Evolutionary conservation across 2,329 filamentous ascomycete species (phyloP), one percentile per base, ranked within the genome.

Genomic region (Trichoderma gracile): DNA sequence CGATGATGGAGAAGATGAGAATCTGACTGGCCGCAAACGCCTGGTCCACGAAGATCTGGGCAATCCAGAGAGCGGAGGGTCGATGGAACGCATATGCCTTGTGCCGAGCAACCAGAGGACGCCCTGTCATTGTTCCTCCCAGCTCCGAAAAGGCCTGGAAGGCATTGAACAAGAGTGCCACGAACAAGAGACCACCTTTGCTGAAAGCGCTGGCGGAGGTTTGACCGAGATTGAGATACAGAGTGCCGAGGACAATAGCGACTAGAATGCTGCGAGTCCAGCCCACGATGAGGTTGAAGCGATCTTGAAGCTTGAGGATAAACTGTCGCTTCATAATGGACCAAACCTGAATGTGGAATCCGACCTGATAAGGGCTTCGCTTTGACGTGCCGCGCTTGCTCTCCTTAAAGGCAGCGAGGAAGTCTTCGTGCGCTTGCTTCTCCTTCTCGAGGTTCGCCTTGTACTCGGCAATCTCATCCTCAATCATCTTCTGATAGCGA

Each of bases 141-240:
- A 96, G 78, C 74, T 96, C 92, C 0, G 89, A 86, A 72, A 95
- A 93, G 25, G 92, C 90, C 72, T 92, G 88, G 76, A 96, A 94
- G n/a, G 90, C 89, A 74, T 94, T 94, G 82, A 94, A 94, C 5
- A 96, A 78, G 1, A 96, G 83, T 23, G 89, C 81, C 61, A 93
- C 86, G 78, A 96, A 96, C 57, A 96, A 80, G 1, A 94, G 84
- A 79, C 91, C 92, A 67, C 91, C 91, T 73, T 92, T 87, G 69
- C 88, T 90, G 76, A 95, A 96, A 3, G 91, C 90, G 45, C 88
- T 91, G 38, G 86, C 85, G 1, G 85, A 87, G 0, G 82, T 87
- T 58, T 86, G 76, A 1, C 86, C 86, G 40, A 92, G 83, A 42
- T 92, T 80, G 65, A 92, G 82, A 80, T 89, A 96, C 4, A 95